Evolutionary conservation across 129 eudicot species (phyloP), one percentile per base, ranked within the genome.

Genomic region (Flaveria bidentis): DNA sequence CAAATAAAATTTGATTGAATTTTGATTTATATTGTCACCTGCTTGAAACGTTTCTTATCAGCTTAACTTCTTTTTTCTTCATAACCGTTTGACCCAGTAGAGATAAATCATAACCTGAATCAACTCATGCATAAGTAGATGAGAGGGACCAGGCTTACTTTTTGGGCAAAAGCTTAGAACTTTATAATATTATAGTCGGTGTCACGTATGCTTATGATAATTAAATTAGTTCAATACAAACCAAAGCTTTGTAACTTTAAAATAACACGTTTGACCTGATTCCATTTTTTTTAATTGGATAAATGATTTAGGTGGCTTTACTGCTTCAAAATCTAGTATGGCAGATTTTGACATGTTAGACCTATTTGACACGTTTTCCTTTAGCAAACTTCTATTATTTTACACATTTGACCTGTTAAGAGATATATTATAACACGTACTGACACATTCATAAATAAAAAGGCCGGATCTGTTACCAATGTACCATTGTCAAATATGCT

Each of bases 1-100:
- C 69, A 72, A 9, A 85, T 69, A 82, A 67, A 67, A 13, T 46
- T 63, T 33, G 4, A 9, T 28, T 63, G 46, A 63, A 9, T 28
- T 63, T 63, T 16, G 5, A 30, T 36, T 36, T 4, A 36, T 36
- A 30, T 36, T 36, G 5, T 36, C 41, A 36, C 69, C 69, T 18
- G 20, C 46, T 63, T 57, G 30, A 57, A 13, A 28, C 1, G 30
- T 22, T 57, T 60, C n/a, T 30, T 62, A 7, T 62, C 28, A 62
- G 68, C 68, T 63, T 63, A 63, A 6, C 11, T 30, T 63, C n/a
- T 47, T 28, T 63, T 6, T 63, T 28, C 5, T 0, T 9, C 22
- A 15, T 30, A 63, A 8, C 44, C 22, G 1, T 62, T 28, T 30
- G 68, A 28, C 45, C 68, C 46, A 5, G 11, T 33, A 28, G 45